Base-by-base conservation (phyloP, 306 rosid genomes). In the Medicago lupulina region DNA sequence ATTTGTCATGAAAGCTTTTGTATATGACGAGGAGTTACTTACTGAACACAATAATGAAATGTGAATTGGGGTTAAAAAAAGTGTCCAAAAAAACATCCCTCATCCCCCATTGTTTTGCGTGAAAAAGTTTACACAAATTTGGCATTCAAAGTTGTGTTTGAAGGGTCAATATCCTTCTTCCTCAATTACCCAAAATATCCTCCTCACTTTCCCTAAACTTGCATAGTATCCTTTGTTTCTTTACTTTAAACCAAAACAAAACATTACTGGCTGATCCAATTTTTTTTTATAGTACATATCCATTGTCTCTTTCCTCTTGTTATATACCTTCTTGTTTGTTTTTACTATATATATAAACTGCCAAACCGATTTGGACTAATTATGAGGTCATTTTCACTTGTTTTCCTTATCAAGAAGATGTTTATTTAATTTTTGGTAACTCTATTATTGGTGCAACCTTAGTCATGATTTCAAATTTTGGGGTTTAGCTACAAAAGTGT, bases 131-230 rank as follows among this genome's bases (percentile, higher is more conserved):
- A 77, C 31, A 86, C 81, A 75, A 77, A 68, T 49, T 80, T 78
- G 80, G 89, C 90, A 81, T 86, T 87, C 90, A 87, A 91, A 79
- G 86, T 80, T 73, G 74, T 43, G 83, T 80, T 73, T 82, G 87
- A 82, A 67, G 80, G 85, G 82, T 79, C 82, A 54, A 68, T 75
- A 72, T 83, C 81, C 11, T 65, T 51, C 36, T 31, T 38, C 71
- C 43, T n/a, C 63, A 51, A 36, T 77, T 83, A 57, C 84, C 83
- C 63, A 77, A 84, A 78, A 79, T 78, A 84, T 43, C 86, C 89
- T 51, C 65, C 21, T 14, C 65, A 73, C 40, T 73, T 81, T 80
- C 67, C 17, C 50, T 7, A 38, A 62, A 43, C 40, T 81, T 40
- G 18, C 57, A 38, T 59, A 1, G 80, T 77, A 58, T 67, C 69